phyloP scores from a whole-genome alignment of 768 basidiomycete genomes.

The Mrakia gelida region DNA sequence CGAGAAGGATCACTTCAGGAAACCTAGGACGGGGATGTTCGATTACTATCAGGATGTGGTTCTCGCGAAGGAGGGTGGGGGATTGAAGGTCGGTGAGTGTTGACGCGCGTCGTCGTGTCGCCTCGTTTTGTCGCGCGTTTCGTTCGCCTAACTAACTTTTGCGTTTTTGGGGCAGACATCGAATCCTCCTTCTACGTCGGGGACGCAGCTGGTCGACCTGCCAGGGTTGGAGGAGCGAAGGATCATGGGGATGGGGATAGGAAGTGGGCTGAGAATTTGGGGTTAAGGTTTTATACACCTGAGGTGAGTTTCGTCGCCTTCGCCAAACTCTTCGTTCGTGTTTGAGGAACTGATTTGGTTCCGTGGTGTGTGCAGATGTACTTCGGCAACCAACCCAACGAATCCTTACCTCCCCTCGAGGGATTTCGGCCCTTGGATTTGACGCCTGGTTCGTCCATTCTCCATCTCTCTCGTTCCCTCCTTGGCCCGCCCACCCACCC shows the following conservation, averaged over 20 bases:
- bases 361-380: slow-evolving; percentile 19
- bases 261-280: slow-evolving; percentile 77
- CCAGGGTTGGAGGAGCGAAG: slow-evolving; percentile 32
- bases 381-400: not conserved
- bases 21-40: slow-evolving; percentile 88
- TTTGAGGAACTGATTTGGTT: not conserved
- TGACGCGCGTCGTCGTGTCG: not conserved
- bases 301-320: too few species aligned
- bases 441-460: slow-evolving; percentile 13
- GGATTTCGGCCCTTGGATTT: slow-evolving; percentile 20
- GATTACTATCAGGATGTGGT: slow-evolving; percentile 61
- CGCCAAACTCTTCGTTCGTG: not conserved
- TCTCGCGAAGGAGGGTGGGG: slow-evolving; percentile 48
- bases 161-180: slow-evolving; percentile 53
- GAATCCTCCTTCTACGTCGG: slow-evolving; percentile 71
- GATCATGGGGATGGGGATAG: slow-evolving; percentile 81
- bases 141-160: not conserved
- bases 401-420: slow-evolving; percentile 2
- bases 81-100: slow-evolving; percentile 60
- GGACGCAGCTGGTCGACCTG: slow-evolving; percentile 76
- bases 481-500: too few species aligned
- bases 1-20: slow-evolving; percentile 68
- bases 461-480: not conserved
- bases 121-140: not conserved
- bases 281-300: slow-evolving; percentile 71